A percentile compares a stretch with the other conserved stretches of the same genome.
Evolutionary conservation across 257 asterid species (phyloP).

Genomic region (Nicotiana sylvestris): DNA sequence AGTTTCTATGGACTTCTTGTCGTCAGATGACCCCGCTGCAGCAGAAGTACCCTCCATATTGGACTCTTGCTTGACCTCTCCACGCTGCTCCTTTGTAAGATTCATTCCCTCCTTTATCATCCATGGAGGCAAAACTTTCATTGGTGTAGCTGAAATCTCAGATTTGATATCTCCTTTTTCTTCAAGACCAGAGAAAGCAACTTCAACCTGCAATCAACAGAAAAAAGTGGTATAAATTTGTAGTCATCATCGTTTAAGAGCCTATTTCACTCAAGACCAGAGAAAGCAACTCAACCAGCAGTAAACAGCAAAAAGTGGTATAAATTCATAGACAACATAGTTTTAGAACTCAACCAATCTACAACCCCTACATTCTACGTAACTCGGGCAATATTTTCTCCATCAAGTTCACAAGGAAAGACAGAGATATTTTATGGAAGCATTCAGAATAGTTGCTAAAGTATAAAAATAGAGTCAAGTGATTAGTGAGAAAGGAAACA

Average conservation of each 20-base stretch:
- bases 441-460: neutral
- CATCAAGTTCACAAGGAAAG: neutral
- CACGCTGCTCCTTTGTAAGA: constrained; percentile 87
- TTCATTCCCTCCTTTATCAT: constrained; percentile 92
- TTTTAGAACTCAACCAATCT: neutral
- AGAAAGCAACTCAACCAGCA: constrained; percentile 90
- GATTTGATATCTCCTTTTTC: constrained; percentile 65
- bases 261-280: constrained; percentile 72
- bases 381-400: neutral
- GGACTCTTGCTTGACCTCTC: constrained; percentile 56
- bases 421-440: neutral
- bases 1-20: constrained; percentile 52
- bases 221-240: neutral
- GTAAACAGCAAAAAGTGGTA: neutral
- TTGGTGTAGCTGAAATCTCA: constrained; percentile 41
- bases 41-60: constrained; percentile 41
- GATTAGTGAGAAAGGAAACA: constrained; percentile 5
- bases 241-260: neutral
- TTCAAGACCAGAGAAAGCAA: constrained; percentile 77
- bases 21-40: constrained; percentile 48
- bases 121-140: constrained; percentile 96
- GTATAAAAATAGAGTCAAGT: neutral
- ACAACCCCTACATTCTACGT: neutral
- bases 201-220: constrained; percentile 76
- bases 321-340: neutral